Conservation (phyloP, 139 green algal genomes). For the Chlorella sp. region DNA sequence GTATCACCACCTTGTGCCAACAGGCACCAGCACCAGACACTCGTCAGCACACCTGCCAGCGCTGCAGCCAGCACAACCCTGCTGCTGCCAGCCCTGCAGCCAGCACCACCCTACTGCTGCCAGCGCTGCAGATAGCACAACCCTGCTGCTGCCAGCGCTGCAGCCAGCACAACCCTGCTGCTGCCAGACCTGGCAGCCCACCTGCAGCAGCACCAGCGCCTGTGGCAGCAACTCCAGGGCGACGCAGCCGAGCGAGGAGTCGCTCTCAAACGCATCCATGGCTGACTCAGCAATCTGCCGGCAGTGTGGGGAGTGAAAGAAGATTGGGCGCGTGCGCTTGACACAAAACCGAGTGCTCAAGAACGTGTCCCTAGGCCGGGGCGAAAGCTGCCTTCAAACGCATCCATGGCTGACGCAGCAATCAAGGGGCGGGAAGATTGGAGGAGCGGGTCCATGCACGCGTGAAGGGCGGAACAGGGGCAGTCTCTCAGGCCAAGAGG, state of each 20-base stretch:
- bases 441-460: not conserved
- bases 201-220: constrained; percentile 32
- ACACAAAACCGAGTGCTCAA: no score
- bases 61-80: no score
- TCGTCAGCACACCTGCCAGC: no score
- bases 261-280: constrained; percentile 35
- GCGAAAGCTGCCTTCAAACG: constrained; percentile 31
- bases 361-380: no score
- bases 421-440: not conserved
- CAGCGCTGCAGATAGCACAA: not conserved
- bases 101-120: not conserved
- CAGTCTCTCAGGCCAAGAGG: not conserved
- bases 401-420: constrained; percentile 17
- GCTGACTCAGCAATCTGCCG: constrained; percentile 24
- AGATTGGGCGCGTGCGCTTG: no score
- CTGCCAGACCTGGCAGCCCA: not conserved
- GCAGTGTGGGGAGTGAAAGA: not conserved
- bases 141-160: not conserved
- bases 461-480: not conserved
- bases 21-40: no score
- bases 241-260: not conserved
- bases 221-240: constrained; percentile 41
- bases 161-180: not conserved
- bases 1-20: no score
- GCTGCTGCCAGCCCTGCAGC: not conserved